A percentile compares a stretch with the other conserved stretches of the same genome.
These are phyloP conservation scores for Monilinia aucupariae DNA, from an alignment of 2,329 filamentous ascomycete species.

Conservation along the genomic window DNA sequence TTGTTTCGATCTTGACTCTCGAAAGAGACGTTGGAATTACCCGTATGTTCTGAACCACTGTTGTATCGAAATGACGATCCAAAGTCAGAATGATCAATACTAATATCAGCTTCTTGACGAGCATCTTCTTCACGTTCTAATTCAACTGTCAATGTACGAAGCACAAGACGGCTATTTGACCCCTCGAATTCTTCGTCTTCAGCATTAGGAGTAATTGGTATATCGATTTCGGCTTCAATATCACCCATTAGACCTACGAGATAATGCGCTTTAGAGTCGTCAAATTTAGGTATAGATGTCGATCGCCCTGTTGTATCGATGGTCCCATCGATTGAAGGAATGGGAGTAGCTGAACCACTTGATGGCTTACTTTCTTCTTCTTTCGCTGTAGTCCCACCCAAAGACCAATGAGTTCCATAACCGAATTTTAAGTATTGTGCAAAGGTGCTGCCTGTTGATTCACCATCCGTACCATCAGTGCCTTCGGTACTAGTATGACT, in stretches of 20 bases:
- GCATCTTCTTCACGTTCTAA: constrained; percentile 43
- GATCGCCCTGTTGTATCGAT: constrained; percentile 1
- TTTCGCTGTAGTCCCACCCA: constrained; percentile 35
- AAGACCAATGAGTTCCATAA: constrained; percentile 61
- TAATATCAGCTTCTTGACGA: constrained; percentile 42
- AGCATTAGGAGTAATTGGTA: constrained; percentile 5
- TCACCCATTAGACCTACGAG: constrained; percentile 65
- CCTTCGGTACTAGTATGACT: constrained; percentile 22
- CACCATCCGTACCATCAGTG: constrained; percentile 23
- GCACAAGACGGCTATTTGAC: constrained; percentile 50
- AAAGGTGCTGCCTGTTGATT: constrained; percentile 39
- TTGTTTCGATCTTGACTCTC: constrained; percentile 50
- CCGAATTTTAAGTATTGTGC: constrained; percentile 62
- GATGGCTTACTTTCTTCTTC: constrained; percentile 7
- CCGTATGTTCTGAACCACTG: constrained; percentile 27
- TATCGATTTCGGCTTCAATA: constrained; percentile 44
- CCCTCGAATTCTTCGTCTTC: constrained; percentile 14
- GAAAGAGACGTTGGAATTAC: constrained; percentile 32
- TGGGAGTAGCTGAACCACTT: not conserved
- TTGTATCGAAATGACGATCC: constrained; percentile 15
- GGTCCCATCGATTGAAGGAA: not conserved
- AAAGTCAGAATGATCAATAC: constrained; percentile 40
- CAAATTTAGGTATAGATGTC: constrained; percentile 1
- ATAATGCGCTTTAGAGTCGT: constrained; percentile 45
- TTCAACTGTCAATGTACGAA: constrained; percentile 65